Evolutionary conservation across 177 flowering plant species (phyloP), one percentile per base, ranked within the genome.

Genomic region (Vitis hybrid): DNA sequence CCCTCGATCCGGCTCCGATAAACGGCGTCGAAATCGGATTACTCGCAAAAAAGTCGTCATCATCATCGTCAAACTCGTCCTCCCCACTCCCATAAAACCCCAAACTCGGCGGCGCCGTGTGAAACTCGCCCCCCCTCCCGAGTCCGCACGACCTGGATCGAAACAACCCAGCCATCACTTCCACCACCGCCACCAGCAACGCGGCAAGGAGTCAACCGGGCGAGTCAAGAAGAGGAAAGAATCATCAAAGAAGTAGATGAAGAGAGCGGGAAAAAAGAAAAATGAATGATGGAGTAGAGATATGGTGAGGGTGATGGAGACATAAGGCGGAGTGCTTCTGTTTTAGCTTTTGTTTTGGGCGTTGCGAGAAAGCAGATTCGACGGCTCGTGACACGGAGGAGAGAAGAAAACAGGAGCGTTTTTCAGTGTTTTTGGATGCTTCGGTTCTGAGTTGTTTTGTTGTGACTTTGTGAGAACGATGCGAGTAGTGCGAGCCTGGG

Each of bases 81-180:
- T 79, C 78, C 82, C 15, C 74, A 81, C 6, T 71, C 82, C 1
- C 68, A 77, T 4, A 76, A 75, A 1, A 76, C 78, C 4, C 74
- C 79, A 11, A 70, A 30, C 62, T 68, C 15, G 76, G 80, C 7
- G 81, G 81, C 19, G 78, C 64, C 1, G 78, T n/a, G 19, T 70
- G 68, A 67, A 73, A 75, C 64, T 73, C 70, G 18, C 64, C 24
- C 32, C 69, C 46, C 19, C 80, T 72, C 4, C 65, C 69, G 69
- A 68, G 74, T 15, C 79, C 72, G 62, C 82, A 83, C 56, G 95
- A 90, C 75, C 85, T 89, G 71, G 93, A 88, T 80, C 91, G 83
- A 70, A 89, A 87, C 40, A 86, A 81, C 18, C 80, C 79, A 13
- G 87, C 76, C 91, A 88, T 86, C 51, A 24, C 7, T 40, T 40